Conservation (phyloP, 768 basidiomycete genomes). For the Rhodosporidiobolus sp. region DNA sequence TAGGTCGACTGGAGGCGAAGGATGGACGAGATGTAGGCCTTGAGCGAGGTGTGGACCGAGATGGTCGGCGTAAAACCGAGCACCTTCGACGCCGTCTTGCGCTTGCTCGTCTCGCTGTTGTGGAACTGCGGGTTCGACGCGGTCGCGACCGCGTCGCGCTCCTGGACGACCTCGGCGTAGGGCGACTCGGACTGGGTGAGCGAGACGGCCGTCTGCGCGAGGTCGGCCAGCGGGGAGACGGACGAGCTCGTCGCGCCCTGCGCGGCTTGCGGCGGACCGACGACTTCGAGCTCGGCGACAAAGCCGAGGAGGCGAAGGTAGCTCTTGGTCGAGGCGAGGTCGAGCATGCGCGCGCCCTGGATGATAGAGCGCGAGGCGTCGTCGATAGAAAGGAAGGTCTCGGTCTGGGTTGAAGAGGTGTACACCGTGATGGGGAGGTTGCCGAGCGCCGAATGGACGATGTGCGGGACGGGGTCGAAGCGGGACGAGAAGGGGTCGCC, state of each 20-base stretch:
- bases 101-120: slow-evolving; percentile 24
- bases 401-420: slow-evolving; percentile 25
- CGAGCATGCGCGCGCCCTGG: slow-evolving; percentile 39
- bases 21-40: slow-evolving; percentile 34
- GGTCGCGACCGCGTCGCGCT: neutral
- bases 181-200: slow-evolving; percentile 39
- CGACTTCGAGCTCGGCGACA: slow-evolving; percentile 40
- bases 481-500: slow-evolving; percentile 41
- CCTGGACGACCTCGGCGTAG: slow-evolving; percentile 25
- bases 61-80: slow-evolving; percentile 39
- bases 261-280: slow-evolving; percentile 23
- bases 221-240: slow-evolving; percentile 29
- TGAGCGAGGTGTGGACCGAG: slow-evolving; percentile 23
- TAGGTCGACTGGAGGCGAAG: slow-evolving; percentile 33
- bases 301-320: slow-evolving; percentile 41
- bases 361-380: slow-evolving; percentile 35
- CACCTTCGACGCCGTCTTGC: slow-evolving; percentile 27
- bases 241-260: neutral
- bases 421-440: slow-evolving; percentile 40
- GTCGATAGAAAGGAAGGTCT: slow-evolving; percentile 35
- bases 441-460: slow-evolving; percentile 41
- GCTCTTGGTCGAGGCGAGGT: slow-evolving; percentile 24
- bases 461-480: slow-evolving; percentile 36
- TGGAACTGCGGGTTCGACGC: slow-evolving; percentile 17
- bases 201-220: slow-evolving; percentile 29